Base-by-base conservation (phyloP, 169 alveolate genomes). In the Cryptosporidium parvum region DNA sequence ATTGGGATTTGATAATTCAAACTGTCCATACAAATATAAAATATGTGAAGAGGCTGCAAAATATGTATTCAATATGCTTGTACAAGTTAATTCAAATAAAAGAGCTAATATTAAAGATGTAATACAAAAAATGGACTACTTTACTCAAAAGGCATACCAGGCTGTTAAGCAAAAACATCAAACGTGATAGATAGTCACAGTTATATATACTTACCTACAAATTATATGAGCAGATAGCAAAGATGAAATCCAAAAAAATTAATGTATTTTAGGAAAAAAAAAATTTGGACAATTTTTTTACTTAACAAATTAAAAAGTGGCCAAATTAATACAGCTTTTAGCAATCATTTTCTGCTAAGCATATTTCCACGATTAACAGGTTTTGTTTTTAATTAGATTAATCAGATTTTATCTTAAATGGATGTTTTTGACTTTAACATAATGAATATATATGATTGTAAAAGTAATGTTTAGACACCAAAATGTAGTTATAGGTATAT, bases 11-110 rank as follows among this genome's bases (percentile, higher is more conserved):
- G 75, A 65, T 29, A 80, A 80, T 62, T n/a, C 37, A 6, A 42
- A 29, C n/a, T 37, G 48, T 2, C 86, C 86, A 53, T 80, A 80
- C 44, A 80, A 80, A 31, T 80, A 80, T 31, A 59, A 59, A 42
- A 80, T 80, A 23, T 80, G 89, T 62, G 89, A 80, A 45, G 89
- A 80, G 18, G 89, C 89, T 7, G 89, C 89, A 18, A 80, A 80
- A 44, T 80, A 44, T 21, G 45, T 80, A 12, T 80, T 80, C 39
- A 80, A 45, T 80, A 80, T 62, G 89, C 89, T 80, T 39, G 89
- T 80, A 12, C 89, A 80, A 42, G 89, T 80, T n/a, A 65, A 80
- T 51, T 42, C 89, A 26, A 80, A 58, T 48, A 80, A 65, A n/a
- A 23, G 89, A 44, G 89, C 89, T 16, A 62, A 65, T 65, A 62